phyloP scores from a whole-genome alignment of 2,329 filamentous ascomycete species.

The Helicocarpus griseus region DNA sequence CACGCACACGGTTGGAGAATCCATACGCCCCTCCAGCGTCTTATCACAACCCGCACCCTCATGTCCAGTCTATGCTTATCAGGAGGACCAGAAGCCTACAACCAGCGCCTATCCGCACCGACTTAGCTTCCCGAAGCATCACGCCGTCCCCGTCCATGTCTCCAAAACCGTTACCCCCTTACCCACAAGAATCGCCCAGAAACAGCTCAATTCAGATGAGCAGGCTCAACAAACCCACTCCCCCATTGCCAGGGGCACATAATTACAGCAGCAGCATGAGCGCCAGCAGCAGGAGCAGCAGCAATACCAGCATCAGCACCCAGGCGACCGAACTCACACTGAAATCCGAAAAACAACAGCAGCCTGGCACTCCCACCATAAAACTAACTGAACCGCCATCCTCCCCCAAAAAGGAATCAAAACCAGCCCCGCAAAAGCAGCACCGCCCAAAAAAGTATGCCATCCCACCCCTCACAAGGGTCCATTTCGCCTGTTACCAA shows the following conservation, averaged over 20 bases:
- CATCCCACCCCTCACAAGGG: slow-evolving; percentile 25
- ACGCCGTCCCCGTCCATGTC: background rate
- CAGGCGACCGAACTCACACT: background rate
- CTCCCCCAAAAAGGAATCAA: background rate
- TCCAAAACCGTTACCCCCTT: background rate
- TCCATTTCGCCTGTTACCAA: slow-evolving; percentile 32
- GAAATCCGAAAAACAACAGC: background rate
- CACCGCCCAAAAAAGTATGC: slow-evolving; percentile 8
- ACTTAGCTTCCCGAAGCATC: background rate
- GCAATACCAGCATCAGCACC: background rate
- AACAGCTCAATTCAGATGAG: background rate
- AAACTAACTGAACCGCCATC: background rate
- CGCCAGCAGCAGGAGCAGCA: background rate
- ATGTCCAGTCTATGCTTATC: slow-evolving; percentile 1
- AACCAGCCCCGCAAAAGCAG: background rate
- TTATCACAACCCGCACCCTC: background rate
- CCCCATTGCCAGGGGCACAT: background rate
- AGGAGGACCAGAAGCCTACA: background rate
- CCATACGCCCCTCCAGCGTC: background rate
- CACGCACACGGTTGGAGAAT: background rate
- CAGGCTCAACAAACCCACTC: background rate
- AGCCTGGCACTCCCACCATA: background rate
- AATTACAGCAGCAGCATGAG: background rate
- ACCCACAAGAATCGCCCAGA: background rate
- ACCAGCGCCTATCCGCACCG: background rate